These are phyloP conservation scores for Kwoniella mangroviensis DNA, from an alignment of 768 basidiomycete species.

Conservation along the genomic window DNA sequence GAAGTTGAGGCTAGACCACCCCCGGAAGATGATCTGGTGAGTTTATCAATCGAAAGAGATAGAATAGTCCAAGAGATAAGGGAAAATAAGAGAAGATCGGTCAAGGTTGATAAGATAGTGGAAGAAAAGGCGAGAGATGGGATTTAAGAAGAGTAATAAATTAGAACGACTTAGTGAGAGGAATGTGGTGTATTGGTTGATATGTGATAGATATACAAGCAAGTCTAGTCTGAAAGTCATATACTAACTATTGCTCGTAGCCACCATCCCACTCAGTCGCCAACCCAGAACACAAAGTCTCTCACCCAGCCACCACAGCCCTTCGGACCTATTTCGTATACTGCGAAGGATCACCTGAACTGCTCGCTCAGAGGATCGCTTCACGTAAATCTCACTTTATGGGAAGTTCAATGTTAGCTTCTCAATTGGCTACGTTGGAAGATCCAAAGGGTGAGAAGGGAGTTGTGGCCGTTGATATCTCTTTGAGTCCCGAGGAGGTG, in stretches of 20 bases:
- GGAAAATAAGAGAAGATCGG: too few relatives aligned
- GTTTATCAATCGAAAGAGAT: conserved; percentile 16
- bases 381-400: conserved; percentile 55
- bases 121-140: background rate
- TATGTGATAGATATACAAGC: too few relatives aligned
- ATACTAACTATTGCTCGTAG: too few relatives aligned
- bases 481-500: conserved; percentile 39
- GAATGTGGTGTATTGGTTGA: too few relatives aligned
- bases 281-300: conserved; percentile 44
- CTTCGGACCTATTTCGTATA: conserved; percentile 80
- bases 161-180: too few relatives aligned
- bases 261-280: conserved; percentile 44
- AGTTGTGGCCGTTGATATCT: conserved; percentile 51
- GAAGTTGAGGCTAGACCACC: conserved; percentile 53
- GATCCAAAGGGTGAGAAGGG: conserved; percentile 52
- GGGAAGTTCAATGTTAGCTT: conserved; percentile 54
- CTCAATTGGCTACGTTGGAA: conserved; percentile 52
- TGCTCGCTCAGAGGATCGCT: conserved; percentile 51
- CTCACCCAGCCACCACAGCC: conserved; percentile 51
- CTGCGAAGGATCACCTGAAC: conserved; percentile 55
- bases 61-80: too few relatives aligned
- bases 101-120: too few relatives aligned
- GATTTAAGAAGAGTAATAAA: background rate
- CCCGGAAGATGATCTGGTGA: conserved; percentile 46
- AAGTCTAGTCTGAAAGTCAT: too few relatives aligned